These are phyloP conservation scores for Rhizopus sp. DNA, from an alignment of 371 early-diverging fungal genomes.

Conservation along the genomic window DNA sequence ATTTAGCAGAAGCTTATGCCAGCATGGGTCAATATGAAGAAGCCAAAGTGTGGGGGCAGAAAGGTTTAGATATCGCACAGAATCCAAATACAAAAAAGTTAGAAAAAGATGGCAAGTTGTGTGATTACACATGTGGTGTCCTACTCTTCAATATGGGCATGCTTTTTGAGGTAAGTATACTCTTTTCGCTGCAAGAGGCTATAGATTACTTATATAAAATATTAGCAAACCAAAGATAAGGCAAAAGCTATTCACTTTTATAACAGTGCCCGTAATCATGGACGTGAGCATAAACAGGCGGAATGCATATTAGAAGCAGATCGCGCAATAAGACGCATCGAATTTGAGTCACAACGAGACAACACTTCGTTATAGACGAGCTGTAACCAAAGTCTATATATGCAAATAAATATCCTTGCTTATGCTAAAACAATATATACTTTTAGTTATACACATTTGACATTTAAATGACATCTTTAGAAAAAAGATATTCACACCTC, in stretches of 20 bases:
- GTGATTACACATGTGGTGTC: slow-evolving; percentile 58
- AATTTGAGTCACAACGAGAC: slow-evolving; percentile 11
- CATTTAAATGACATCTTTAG: too few relatives aligned
- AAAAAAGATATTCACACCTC: too few relatives aligned
- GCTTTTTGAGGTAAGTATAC: slow-evolving; percentile 54
- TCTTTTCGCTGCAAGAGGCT: background rate
- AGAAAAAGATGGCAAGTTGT: slow-evolving; percentile 41
- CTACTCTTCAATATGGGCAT: slow-evolving; percentile 59
- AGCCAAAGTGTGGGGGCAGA: slow-evolving; percentile 58
- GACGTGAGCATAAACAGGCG: slow-evolving; percentile 20
- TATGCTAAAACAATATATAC: too few relatives aligned
- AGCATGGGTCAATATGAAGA: slow-evolving; percentile 51
- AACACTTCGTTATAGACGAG: too few relatives aligned
- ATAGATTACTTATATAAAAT: background rate
- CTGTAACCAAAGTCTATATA: too few relatives aligned
- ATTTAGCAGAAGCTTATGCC: slow-evolving; percentile 56
- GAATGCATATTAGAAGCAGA: slow-evolving; percentile 32
- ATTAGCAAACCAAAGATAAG: slow-evolving; percentile 32
- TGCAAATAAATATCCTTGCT: too few relatives aligned
- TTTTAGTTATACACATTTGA: too few relatives aligned
- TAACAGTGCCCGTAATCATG: slow-evolving; percentile 26
- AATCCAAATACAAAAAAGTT: slow-evolving; percentile 43
- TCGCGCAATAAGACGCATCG: slow-evolving; percentile 27
- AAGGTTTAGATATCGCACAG: slow-evolving; percentile 52
- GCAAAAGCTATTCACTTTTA: slow-evolving; percentile 28